Conservation (phyloP, 192 early-diverging fungal genomes). For the Neocallimastix lanati region DNA sequence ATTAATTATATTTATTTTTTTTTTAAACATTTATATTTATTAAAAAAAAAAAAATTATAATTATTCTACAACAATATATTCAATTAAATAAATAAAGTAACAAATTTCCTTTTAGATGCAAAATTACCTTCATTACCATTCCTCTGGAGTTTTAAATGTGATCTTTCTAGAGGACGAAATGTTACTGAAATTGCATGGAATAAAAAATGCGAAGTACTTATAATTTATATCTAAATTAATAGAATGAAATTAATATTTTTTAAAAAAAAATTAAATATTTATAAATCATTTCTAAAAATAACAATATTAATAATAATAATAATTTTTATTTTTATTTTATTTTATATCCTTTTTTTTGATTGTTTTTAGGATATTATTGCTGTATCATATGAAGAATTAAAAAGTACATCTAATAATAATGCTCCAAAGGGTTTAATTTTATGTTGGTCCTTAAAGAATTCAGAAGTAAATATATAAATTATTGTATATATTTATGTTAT, state of each 20-base stretch:
- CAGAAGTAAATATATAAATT: slow-evolving; percentile 17
- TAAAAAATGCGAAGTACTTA: slow-evolving; percentile 26
- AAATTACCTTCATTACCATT: slow-evolving; percentile 22
- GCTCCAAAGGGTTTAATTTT: slow-evolving; percentile 19
- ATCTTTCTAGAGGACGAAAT: slow-evolving; percentile 23
- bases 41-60: too few relatives aligned
- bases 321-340: too few relatives aligned
- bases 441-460: slow-evolving; percentile 36
- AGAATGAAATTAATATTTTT: too few relatives aligned
- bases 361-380: slow-evolving; percentile 31
- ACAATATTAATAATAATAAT: too few relatives aligned
- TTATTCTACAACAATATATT: too few relatives aligned
- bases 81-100: too few relatives aligned
- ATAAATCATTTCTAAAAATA: too few relatives aligned
- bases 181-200: slow-evolving; percentile 34
- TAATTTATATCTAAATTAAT: too few relatives aligned
- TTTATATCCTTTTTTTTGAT: too few relatives aligned
- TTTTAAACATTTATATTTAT: too few relatives aligned
- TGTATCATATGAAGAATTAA: slow-evolving; percentile 28
- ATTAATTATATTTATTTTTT: not conserved
- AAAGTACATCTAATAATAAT: slow-evolving; percentile 5
- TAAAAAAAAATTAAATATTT: too few relatives aligned
- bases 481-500: too few relatives aligned
- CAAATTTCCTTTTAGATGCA: slow-evolving; percentile 7
- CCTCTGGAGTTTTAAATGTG: slow-evolving; percentile 34